Evolutionary conservation across 2,329 filamentous ascomycete species (phyloP).

Genomic region (Didymella arachidicola): DNA sequence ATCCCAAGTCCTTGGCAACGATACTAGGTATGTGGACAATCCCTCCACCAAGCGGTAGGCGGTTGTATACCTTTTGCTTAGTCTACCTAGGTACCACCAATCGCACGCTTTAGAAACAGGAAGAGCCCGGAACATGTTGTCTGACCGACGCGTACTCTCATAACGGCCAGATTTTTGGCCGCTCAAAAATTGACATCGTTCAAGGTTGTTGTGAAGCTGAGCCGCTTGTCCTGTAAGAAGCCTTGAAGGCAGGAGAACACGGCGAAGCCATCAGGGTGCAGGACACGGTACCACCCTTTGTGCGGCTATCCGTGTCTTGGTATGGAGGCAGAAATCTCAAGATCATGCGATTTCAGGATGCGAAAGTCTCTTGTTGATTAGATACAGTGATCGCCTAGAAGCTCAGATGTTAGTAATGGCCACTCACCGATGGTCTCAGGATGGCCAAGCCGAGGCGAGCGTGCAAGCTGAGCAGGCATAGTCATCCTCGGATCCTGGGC

Average conservation of each 20-base stretch:
- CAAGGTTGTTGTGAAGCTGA: constrained; percentile 9
- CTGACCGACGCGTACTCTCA: constrained; percentile 10
- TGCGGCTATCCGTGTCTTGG: constrained; percentile 28
- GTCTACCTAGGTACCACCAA: neutral
- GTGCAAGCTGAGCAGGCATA: constrained; percentile 9
- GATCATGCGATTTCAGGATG: constrained; percentile 21
- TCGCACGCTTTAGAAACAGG: neutral
- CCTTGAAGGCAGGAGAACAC: constrained; percentile 4
- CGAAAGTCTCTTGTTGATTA: constrained; percentile 28
- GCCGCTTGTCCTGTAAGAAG: constrained; percentile 7
- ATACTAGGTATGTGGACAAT: constrained; percentile 7
- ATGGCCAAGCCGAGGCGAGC: constrained; percentile 26
- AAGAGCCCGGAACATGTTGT: neutral
- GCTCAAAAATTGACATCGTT: constrained; percentile 7
- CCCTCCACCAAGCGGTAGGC: constrained; percentile 3
- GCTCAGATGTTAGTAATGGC: constrained; percentile 37
- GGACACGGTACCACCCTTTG: constrained; percentile 18
- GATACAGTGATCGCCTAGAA: constrained; percentile 31
- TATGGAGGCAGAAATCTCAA: constrained; percentile 14
- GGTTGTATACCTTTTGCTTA: neutral
- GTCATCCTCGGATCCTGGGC: constrained; percentile 15
- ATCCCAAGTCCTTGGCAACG: constrained; percentile 5
- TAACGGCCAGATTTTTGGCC: constrained; percentile 5
- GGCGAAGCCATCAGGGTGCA: constrained; percentile 8
- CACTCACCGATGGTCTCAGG: neutral